Conservation (phyloP, 1,284 basidiomycete species). For the Phlebopus sp. region DNA sequence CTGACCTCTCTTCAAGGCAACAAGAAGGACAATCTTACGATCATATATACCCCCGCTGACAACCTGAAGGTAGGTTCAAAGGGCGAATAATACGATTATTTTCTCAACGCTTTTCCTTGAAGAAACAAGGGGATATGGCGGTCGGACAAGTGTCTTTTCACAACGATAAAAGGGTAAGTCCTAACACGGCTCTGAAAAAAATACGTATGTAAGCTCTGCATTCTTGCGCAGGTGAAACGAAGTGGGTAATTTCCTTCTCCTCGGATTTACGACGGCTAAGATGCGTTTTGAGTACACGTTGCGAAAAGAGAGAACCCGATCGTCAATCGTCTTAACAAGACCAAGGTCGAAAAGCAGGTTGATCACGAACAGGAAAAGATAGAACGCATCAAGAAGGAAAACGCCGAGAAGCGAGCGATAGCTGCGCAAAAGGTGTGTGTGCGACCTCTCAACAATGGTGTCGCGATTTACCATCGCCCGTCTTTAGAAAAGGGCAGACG, state of each 20-base stretch:
- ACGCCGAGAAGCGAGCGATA: constrained; percentile 59
- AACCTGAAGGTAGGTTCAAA: constrained; percentile 73
- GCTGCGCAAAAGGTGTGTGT: constrained; percentile 58
- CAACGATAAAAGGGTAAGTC: constrained; percentile 74
- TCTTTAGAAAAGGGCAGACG: constrained; percentile 66
- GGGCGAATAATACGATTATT: not conserved
- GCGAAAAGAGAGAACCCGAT: constrained; percentile 83
- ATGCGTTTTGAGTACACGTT: constrained; percentile 59
- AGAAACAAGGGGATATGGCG: constrained; percentile 98
- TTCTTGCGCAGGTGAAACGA: constrained; percentile 64
- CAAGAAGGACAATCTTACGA: constrained; percentile 90
- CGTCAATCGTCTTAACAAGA: constrained; percentile 95
- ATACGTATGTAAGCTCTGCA: not conserved
- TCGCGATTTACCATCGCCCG: not conserved
- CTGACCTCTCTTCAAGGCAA: constrained; percentile 58
- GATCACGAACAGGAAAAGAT: constrained; percentile 89
- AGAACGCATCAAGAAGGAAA: constrained; percentile 80
- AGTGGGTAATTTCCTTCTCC: constrained; percentile 39
- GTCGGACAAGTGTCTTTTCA: constrained; percentile 95
- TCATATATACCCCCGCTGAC: constrained; percentile 91
- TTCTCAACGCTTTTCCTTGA: constrained; percentile 3
- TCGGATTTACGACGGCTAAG: constrained; percentile 2
- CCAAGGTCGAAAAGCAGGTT: constrained; percentile 80
- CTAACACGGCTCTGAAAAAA: not conserved
- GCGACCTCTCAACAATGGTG: not conserved